Percentiles rank a stretch among this genome's conserved stretches.
phyloP scores from a whole-genome alignment of 805 yeast species.

The Teunomyces barrocoloradensis region DNA sequence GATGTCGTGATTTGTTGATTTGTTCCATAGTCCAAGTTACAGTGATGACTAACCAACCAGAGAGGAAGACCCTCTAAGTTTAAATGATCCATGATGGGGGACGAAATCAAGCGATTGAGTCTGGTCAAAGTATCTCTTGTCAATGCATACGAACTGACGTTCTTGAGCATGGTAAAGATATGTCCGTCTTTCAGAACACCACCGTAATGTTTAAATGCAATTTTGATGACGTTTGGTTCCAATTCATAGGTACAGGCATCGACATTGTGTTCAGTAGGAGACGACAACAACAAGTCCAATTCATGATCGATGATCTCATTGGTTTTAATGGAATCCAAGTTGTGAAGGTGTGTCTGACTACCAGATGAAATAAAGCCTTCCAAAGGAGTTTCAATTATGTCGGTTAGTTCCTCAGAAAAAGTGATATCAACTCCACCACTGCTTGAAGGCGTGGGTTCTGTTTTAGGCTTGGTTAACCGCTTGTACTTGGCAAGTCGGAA shows the following conservation, averaged over 20 bases:
- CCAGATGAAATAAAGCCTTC: constrained; percentile 19
- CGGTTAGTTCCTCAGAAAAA: constrained; percentile 20
- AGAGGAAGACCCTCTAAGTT: constrained; percentile 12
- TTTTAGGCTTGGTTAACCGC: constrained; percentile 16
- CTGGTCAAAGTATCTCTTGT: background rate
- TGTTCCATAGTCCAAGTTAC: constrained; percentile 2
- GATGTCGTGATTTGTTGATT: constrained; percentile 11
- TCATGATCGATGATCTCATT: constrained; percentile 30
- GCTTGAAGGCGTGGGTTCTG: background rate
- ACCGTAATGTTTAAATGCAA: constrained; percentile 4
- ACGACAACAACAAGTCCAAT: constrained; percentile 26
- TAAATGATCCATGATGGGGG: constrained; percentile 2
- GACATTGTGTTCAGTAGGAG: constrained; percentile 16
- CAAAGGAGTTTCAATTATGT: constrained; percentile 27
- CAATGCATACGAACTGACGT: background rate
- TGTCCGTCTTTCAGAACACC: constrained; percentile 1
- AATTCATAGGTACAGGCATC: background rate
- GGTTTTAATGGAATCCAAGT: constrained; percentile 19
- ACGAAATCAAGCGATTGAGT: background rate
- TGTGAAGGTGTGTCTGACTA: background rate
- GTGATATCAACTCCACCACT: background rate
- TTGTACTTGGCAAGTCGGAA: constrained; percentile 26
- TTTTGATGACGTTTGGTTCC: constrained; percentile 5
- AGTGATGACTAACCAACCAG: constrained; percentile 14
- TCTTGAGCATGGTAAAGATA: constrained; percentile 3